Evolutionary conservation across 805 yeast species (phyloP).

Genomic region (Candida piceae): DNA sequence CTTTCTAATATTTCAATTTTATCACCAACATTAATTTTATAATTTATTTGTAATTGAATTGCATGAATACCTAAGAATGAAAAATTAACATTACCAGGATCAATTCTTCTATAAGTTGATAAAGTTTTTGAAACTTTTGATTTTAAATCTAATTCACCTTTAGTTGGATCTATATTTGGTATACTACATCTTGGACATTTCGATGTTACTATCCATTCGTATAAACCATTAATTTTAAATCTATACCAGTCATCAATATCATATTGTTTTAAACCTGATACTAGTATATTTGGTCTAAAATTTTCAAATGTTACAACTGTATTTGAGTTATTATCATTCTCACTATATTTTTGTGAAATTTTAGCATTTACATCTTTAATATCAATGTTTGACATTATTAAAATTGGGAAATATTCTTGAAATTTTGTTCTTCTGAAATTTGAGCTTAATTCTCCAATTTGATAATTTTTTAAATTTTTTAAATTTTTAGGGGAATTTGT

Average conservation of each 20-base stretch:
- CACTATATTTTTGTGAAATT: slow-evolving; percentile 3
- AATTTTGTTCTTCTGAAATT: slow-evolving; percentile 19
- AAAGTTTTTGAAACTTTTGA: slow-evolving; percentile 18
- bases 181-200: slow-evolving; percentile 26
- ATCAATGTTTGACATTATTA: slow-evolving; percentile 20
- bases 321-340: not conserved
- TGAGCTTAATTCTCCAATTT: slow-evolving; percentile 3
- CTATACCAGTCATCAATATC: slow-evolving; percentile 24
- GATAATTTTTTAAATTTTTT: slow-evolving; percentile 1
- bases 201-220: slow-evolving; percentile 21
- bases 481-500: slow-evolving; percentile 19
- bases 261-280: slow-evolving; percentile 14
- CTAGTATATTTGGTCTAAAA: slow-evolving; percentile 25
- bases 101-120: slow-evolving; percentile 19
- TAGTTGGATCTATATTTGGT: slow-evolving; percentile 19
- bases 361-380: slow-evolving; percentile 13
- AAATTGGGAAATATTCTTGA: slow-evolving; percentile 25
- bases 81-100: slow-evolving; percentile 12
- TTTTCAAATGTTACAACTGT: slow-evolving; percentile 5
- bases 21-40: slow-evolving; percentile 19
- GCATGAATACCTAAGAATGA: slow-evolving; percentile 21
- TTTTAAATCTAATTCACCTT: slow-evolving; percentile 14
- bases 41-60: slow-evolving; percentile 20
- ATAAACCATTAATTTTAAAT: slow-evolving; percentile 9
- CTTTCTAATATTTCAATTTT: slow-evolving; percentile 13